phyloP scores from a whole-genome alignment of 768 basidiomycete genomes.

The Podaxis sp. region DNA sequence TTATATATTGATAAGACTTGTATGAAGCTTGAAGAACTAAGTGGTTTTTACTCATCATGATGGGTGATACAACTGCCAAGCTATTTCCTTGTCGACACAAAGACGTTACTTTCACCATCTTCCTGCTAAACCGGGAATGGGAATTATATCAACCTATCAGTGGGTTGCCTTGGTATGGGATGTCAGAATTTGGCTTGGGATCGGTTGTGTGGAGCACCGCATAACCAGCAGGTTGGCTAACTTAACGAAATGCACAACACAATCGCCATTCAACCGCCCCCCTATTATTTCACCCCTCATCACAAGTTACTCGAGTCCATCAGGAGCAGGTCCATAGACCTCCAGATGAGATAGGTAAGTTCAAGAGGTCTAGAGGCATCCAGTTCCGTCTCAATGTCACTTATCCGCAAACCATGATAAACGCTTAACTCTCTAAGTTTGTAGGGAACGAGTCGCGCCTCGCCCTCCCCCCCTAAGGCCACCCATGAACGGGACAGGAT shows the following conservation, averaged over 20 bases:
- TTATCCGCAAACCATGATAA: neutral
- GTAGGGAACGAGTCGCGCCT: neutral
- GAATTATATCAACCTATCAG: neutral
- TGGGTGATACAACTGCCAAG: neutral
- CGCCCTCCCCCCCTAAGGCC: neutral
- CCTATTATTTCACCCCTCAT: neutral
- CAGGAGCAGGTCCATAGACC: constrained; percentile 2
- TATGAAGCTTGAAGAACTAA: neutral
- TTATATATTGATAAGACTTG: constrained; percentile 26
- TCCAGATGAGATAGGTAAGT: neutral
- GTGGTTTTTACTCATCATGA: neutral
- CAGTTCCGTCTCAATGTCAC: neutral
- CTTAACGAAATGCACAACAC: neutral
- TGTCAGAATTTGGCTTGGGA: neutral
- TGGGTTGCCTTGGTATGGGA: neutral
- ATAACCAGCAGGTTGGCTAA: neutral
- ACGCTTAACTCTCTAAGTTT: neutral
- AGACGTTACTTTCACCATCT: neutral
- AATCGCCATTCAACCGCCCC: neutral
- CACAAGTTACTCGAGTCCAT: neutral
- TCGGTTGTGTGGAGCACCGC: neutral
- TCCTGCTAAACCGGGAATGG: neutral
- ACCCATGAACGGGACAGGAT: neutral
- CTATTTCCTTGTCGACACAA: neutral
- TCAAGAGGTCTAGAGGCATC: neutral